Evolutionary conservation across 2,329 filamentous ascomycete species (phyloP), one percentile per base, ranked within the genome.

Genomic region (Elsinoe australis): DNA sequence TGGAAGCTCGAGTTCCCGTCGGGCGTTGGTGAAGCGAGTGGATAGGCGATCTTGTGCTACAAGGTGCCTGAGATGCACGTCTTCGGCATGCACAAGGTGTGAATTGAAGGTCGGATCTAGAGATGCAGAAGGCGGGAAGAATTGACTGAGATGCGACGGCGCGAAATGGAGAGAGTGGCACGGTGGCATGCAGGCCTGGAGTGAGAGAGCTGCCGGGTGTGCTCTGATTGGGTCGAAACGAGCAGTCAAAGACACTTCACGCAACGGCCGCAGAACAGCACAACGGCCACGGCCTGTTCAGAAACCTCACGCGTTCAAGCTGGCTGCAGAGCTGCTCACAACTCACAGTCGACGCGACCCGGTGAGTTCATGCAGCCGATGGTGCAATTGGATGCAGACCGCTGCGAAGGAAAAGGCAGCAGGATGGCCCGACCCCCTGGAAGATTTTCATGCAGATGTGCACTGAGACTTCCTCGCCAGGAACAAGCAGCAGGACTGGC

Each of bases 221-320:
- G n/a, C 4, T 9, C 3, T 44, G 24, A 44, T 44, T 44, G 39
- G 39, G n/a, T 15, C 6, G 21, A 6, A 12, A 12, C 26, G 26
- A 12, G 26, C 26, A 7, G 7, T 31, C n/a, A 28, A 44, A 44
- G 39, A 44, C 39, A 44, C 39, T 32, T 18, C 39, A 44, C 39
- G 39, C 39, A 44, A 44, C 39, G 39, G 39, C 39, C 28, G 21
- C 24, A 21, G 39, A 44, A 44, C 39, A 44, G 39, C 39, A 44
- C 15, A 44, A 26, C 21, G 39, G 39, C 39, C 15, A 3, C 8
- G 18, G 22, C n/a, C n/a, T n/a, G n/a, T n/a, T n/a, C n/a, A 41
- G 12, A 21, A n/a, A 41, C 19, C 21, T 21, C 24, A 44, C 39
- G 39, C 39, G 39, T 44, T 41, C 19, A n/a, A n/a, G n/a, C n/a